Evolutionary conservation across 2,329 filamentous ascomycete species (phyloP).

Genomic region (Herpotrichia juniperi): DNA sequence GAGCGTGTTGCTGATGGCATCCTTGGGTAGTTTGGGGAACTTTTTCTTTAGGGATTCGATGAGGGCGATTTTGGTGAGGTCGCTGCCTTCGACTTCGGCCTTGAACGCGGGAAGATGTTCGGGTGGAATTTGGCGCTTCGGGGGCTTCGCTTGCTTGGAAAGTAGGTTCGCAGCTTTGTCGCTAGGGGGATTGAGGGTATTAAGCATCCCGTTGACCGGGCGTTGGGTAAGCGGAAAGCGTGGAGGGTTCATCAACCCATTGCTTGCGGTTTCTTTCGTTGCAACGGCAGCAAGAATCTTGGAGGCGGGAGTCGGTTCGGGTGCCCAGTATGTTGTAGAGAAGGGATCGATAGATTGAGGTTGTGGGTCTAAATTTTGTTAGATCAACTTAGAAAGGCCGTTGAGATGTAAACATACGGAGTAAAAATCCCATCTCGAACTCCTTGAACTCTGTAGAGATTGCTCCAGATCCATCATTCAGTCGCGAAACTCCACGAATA

Average conservation of each 20-base stretch:
- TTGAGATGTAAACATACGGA: conserved; percentile 60
- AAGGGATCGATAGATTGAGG: conserved; percentile 80
- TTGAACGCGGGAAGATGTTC: conserved; percentile 73
- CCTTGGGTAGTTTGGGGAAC: conserved; percentile 73
- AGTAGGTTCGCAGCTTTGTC: conserved; percentile 23
- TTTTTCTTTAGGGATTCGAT: conserved; percentile 76
- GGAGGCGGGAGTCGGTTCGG: conserved; percentile 27
- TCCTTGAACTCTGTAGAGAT: conserved; percentile 59
- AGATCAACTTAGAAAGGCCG: conserved; percentile 6
- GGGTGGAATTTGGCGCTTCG: conserved; percentile 58
- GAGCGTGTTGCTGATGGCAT: conserved; percentile 73
- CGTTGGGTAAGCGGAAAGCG: conserved; percentile 50
- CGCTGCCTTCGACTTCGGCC: conserved; percentile 69
- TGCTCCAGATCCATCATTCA: conserved; percentile 52
- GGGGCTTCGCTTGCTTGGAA: conserved; percentile 43
- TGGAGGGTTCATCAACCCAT: conserved; percentile 46
- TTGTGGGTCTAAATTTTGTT: conserved; percentile 45
- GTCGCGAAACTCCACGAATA: conserved; percentile 45
- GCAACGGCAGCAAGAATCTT: conserved; percentile 9
- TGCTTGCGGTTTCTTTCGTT: conserved; percentile 20
- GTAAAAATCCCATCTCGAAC: conserved; percentile 77
- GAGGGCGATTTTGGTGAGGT: conserved; percentile 75
- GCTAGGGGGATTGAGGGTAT: conserved; percentile 29
- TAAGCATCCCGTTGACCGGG: conserved; percentile 41
- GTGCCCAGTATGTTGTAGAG: conserved; percentile 78